Base-by-base conservation (phyloP, 352 stramenopile species). In the Globisporangium nodosum region DNA sequence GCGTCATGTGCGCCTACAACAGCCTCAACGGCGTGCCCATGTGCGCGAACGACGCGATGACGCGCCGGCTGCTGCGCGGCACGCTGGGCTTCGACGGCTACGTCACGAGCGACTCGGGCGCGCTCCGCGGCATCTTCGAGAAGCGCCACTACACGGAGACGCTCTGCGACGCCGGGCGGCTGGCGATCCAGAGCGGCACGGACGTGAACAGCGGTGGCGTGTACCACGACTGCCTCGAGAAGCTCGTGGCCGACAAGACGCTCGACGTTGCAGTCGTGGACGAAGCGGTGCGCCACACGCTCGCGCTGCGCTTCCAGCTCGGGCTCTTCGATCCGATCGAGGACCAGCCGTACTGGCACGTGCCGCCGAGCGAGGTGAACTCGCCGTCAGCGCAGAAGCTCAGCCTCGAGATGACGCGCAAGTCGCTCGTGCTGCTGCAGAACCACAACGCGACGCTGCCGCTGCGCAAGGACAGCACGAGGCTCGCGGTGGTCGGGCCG, bases 1-100 rank as follows among this genome's bases (percentile, higher is more conserved):
- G 86, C 6, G 58, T 98, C 63, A 98, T 99, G 96, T 99, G 96
- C 73, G 95, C 85, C 46, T 99, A 99, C 80, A 98, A 99, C 64
- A 85, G 83, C 42, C 65, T 98, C 4, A 98, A 98, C 64, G 92
- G 93, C 18, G 70, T 97, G 37, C 96, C 96, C 3, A 87, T 92
- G 61, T 98, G 96, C 66, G 85, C 90, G 3, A 97, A 97, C 64
- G 54, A 77, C 12, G 67, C 76, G 24, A 72, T 98, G 16, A 85
- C 79, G 12, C 45, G 45, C 20, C 67, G 80, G 15, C 54, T 93
- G 15, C 61, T 98, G 30, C 73, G 95, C 16, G 66, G 86, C 3
- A 57, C 67, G 18, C 92, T 95, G 64, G 76, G 79, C 11, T 98
- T 97, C 61, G 74, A 97, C 45, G 95, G 90, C n/a, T 98, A 98